Base-by-base conservation (phyloP, 495 filamentous ascomycete genomes). In the Penicillium robsamsonii region DNA sequence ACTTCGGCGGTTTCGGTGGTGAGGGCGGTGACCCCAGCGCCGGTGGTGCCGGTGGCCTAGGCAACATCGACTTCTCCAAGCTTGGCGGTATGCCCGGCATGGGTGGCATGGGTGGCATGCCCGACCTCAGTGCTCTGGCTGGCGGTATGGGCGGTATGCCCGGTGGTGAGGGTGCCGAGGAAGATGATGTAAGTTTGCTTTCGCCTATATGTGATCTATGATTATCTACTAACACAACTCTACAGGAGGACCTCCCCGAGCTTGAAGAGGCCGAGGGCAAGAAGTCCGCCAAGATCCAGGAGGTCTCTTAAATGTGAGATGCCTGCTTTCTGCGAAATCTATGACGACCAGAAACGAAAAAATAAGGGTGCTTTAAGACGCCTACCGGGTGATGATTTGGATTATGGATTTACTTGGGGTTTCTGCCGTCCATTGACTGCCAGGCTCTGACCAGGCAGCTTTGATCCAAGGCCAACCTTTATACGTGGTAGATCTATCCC, bases 1-100 rank as follows among this genome's bases (percentile, higher is more conserved):
- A 81, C 71, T 85, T 93, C 70, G 87, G 81, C 58, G 84, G 86
- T 58, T 81, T 89, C 66, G 87, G 81, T 30, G 83, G 71, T 41
- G 75, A 69, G 49, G 73, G 74, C 31, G 76, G 75, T 29, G 78
- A 74, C 52, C 52, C 52, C 17, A 45, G 8, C 18, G 50, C 29
- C 22, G 51, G 51, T 45, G 51, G 51, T 45, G 50, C 40, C 27
- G 87, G 91, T 50, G 91, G 87, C 27, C 74, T 85, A 50, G 73
- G 77, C 59, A 82, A 82, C 64, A 81, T 84, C 67, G 81, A 96
- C 73, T 96, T 96, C 86, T 94, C 89, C 65, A 96, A 96, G 80
- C 88, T 96, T 59, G 92, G 88, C 46, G 83, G 70, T 18, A 51
- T 79, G 60, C 78, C 75, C 42, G 79, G 73, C 38, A 58, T 70